phyloP scores from a whole-genome alignment of 805 yeast genomes.

The Pichia scutulata region DNA sequence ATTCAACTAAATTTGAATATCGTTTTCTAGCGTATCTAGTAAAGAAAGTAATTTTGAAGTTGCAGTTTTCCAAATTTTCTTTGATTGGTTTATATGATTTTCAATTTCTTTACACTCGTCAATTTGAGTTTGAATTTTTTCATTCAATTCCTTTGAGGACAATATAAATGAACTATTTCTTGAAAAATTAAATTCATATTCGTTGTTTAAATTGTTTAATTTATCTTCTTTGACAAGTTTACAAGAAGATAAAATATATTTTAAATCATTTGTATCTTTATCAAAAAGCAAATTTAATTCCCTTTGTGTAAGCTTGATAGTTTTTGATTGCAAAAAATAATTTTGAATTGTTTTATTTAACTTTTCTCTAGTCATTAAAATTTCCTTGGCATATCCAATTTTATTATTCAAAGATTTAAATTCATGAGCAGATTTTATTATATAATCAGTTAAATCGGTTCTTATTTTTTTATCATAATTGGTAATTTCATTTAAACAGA shows the following conservation, averaged over 20 bases:
- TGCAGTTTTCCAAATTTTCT: constrained; percentile 20
- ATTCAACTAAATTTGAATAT: constrained; percentile 2
- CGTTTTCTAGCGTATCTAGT: constrained; percentile 1
- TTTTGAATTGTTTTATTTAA: constrained; percentile 20
- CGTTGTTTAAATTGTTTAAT: constrained; percentile 11
- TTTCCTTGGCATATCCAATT: constrained; percentile 18
- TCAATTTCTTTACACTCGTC: constrained; percentile 20
- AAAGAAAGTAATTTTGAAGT: constrained; percentile 10
- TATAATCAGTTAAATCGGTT: constrained; percentile 13
- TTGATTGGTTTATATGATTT: constrained; percentile 14
- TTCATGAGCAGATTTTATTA: constrained; percentile 17
- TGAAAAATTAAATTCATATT: constrained; percentile 20
- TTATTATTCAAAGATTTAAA: constrained; percentile 15
- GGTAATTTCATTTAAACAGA: constrained; percentile 11
- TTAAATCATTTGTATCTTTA: constrained; percentile 18
- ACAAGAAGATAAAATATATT: constrained; percentile 19
- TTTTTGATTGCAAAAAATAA: constrained; percentile 17
- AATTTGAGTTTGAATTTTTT: constrained; percentile 19
- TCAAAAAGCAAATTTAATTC: constrained; percentile 25
- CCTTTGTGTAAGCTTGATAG: constrained; percentile 16
- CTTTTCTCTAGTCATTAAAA: constrained; percentile 18
- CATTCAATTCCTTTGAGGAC: constrained; percentile 17
- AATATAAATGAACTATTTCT: constrained; percentile 14
- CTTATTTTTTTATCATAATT: constrained; percentile 17
- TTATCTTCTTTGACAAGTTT: constrained; percentile 12